A percentile compares a stretch with the other conserved stretches of the same genome.
These are phyloP conservation scores for Blastocystis sp. DNA, from an alignment of 352 stramenopile species.

Conservation along the genomic window DNA sequence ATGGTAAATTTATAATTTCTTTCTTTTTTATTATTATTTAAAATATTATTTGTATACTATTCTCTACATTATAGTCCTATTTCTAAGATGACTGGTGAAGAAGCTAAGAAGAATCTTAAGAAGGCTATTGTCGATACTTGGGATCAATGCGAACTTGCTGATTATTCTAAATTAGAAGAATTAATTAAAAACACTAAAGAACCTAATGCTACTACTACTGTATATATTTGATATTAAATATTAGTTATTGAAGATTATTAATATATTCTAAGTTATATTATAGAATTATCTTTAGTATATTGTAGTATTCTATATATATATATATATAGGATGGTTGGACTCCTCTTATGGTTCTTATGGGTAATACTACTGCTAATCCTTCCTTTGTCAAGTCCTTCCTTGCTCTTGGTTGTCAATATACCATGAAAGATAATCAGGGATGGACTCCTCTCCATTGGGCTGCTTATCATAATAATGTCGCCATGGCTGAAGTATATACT, in stretches of 20 bases:
- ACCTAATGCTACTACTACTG: slow-evolving; percentile 9
- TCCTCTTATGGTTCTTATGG: slow-evolving; percentile 27
- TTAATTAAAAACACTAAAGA: neutral
- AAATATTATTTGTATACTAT: too few species aligned
- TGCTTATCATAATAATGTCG: slow-evolving; percentile 34
- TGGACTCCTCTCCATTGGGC: slow-evolving; percentile 30
- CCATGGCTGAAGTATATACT: slow-evolving; percentile 6
- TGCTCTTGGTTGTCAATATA: neutral
- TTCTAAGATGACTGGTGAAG: slow-evolving; percentile 18
- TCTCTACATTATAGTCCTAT: slow-evolving; percentile 9
- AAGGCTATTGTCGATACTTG: slow-evolving; percentile 22
- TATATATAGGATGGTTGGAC: slow-evolving; percentile 21
- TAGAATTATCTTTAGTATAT: too few species aligned
- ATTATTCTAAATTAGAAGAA: slow-evolving; percentile 3
- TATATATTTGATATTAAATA: neutral
- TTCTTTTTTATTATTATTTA: too few species aligned
- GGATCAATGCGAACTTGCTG: slow-evolving; percentile 28
- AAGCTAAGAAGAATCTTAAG: neutral
- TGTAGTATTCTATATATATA: too few species aligned
- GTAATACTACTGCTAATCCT: slow-evolving; percentile 11
- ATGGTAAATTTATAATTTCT: neutral
- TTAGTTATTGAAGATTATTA: too few species aligned
- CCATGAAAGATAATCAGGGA: slow-evolving; percentile 11
- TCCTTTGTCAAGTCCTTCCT: neutral
- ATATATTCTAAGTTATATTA: too few species aligned